A percentile compares a stretch with the other conserved stretches of the same genome.
Evolutionary conservation across 1,284 basidiomycete species (phyloP).

Genomic region (Cutaneotrichosporon cyanovorans): DNA sequence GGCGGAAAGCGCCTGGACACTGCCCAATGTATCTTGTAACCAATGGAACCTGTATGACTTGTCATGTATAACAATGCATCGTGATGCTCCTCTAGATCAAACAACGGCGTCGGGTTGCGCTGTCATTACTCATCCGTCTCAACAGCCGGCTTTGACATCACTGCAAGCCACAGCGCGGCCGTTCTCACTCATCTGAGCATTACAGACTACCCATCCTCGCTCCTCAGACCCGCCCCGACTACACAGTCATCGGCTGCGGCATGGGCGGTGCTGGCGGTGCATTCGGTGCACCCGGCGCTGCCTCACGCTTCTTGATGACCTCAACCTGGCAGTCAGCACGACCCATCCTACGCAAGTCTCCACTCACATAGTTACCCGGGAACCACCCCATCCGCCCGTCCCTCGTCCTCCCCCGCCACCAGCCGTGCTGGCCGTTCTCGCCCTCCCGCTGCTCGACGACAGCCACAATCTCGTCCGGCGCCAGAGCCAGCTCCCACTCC

Average conservation of each 20-base stretch:
- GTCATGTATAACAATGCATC: too few species aligned
- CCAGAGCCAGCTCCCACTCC: conserved; percentile 70
- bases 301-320: conserved; percentile 20
- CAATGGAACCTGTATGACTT: too few species aligned
- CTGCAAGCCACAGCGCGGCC: too few species aligned
- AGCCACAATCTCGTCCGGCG: conserved; percentile 90
- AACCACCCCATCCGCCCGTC: conserved; percentile 97
- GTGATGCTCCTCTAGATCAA: too few species aligned
- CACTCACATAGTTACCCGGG: conserved; percentile 73
- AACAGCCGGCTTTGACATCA: too few species aligned
- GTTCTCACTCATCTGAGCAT: too few species aligned
- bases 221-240: background rate
- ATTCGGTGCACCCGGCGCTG: background rate
- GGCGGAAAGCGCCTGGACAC: too few species aligned
- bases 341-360: background rate
- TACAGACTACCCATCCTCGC: background rate
- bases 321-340: conserved; percentile 16
- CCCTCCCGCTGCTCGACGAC: conserved; percentile 76
- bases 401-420: conserved; percentile 93
- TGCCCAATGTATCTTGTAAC: too few species aligned
- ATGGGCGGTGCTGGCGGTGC: background rate
- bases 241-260: background rate
- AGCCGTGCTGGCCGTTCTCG: conserved; percentile 73
- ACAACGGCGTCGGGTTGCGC: too few species aligned
- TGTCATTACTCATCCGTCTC: too few species aligned